Evolutionary conservation across 2,329 filamentous ascomycete genomes (phyloP).

Genomic region (Arachnomyces sp.): DNA sequence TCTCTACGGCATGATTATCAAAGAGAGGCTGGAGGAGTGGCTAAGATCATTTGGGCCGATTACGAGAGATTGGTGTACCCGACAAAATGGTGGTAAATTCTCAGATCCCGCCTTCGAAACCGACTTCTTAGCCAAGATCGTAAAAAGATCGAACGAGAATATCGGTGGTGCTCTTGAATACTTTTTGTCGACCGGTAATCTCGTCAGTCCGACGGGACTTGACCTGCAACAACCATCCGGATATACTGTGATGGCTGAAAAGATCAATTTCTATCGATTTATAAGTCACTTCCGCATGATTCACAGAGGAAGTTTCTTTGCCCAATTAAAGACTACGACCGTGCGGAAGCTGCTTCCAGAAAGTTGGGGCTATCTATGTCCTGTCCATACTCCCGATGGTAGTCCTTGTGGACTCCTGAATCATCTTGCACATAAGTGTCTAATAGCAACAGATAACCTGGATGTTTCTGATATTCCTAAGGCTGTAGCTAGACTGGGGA

Average conservation of each 20-base stretch:
- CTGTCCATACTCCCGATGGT: constrained; percentile 95
- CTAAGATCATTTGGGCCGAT: constrained; percentile 56
- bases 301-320: constrained; percentile 97
- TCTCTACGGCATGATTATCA: constrained; percentile 89
- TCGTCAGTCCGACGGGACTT: constrained; percentile 82
- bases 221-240: constrained; percentile 92
- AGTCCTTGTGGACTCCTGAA: constrained; percentile 89
- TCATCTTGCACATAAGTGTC: constrained; percentile 91
- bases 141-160: constrained; percentile 78
- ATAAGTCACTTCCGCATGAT: constrained; percentile 99
- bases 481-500: constrained; percentile 70
- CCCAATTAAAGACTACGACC: constrained; percentile 91
- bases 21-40: constrained; percentile 89
- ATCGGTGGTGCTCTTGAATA: constrained; percentile 83
- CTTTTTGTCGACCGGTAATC: constrained; percentile 91
- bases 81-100: constrained; percentile 52
- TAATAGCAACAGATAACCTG: constrained; percentile 67
- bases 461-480: constrained; percentile 69
- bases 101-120: constrained; percentile 67
- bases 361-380: constrained; percentile 96
- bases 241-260: constrained; percentile 94
- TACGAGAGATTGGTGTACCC: constrained; percentile 49
- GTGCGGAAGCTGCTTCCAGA: constrained; percentile 92
- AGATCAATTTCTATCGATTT: constrained; percentile 97
- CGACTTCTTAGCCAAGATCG: constrained; percentile 71